phyloP scores from a whole-genome alignment of 768 basidiomycete genomes.

The Phylloporus rhodoxanthus region DNA sequence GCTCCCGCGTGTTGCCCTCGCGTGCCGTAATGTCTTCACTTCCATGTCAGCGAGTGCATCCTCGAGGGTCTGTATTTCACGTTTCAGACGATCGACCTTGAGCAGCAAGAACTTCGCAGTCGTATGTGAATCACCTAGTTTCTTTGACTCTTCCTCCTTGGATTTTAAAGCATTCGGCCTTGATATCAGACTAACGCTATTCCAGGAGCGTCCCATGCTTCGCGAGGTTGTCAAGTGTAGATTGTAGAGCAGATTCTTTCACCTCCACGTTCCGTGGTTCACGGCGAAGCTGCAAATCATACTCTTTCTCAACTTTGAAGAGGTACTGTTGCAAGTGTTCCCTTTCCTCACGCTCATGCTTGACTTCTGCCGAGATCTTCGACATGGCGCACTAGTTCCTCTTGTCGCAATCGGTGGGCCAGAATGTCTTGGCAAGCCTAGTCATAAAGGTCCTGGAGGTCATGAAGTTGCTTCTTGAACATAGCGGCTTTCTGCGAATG shows the following conservation, averaged over 20 bases:
- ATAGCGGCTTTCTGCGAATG: conserved; percentile 56
- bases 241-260: conserved; percentile 63
- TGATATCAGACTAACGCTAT: conserved; percentile 72
- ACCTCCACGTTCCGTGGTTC: conserved; percentile 62
- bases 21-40: conserved; percentile 63
- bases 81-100: conserved; percentile 78
- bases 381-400: conserved; percentile 69
- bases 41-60: conserved; percentile 68
- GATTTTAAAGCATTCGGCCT: conserved; percentile 56
- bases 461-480: conserved; percentile 61
- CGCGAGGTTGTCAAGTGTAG: conserved; percentile 56
- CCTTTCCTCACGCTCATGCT: conserved; percentile 52
- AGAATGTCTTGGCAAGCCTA: conserved; percentile 54
- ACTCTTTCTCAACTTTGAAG: conserved; percentile 50
- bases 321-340: conserved; percentile 53
- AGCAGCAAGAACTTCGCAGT: conserved; percentile 80
- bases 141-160: conserved; percentile 71
- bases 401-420: conserved; percentile 63
- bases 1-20: conserved; percentile 60
- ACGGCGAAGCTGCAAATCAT: conserved; percentile 54
- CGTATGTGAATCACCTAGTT: conserved; percentile 78
- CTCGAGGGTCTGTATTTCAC: conserved; percentile 77
- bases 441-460: conserved; percentile 65
- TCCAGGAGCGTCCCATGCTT: conserved; percentile 57
- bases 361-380: conserved; percentile 63